These are phyloP conservation scores for Claviceps cyperi DNA, from an alignment of 2,329 filamentous ascomycete genomes.

Conservation along the genomic window DNA sequence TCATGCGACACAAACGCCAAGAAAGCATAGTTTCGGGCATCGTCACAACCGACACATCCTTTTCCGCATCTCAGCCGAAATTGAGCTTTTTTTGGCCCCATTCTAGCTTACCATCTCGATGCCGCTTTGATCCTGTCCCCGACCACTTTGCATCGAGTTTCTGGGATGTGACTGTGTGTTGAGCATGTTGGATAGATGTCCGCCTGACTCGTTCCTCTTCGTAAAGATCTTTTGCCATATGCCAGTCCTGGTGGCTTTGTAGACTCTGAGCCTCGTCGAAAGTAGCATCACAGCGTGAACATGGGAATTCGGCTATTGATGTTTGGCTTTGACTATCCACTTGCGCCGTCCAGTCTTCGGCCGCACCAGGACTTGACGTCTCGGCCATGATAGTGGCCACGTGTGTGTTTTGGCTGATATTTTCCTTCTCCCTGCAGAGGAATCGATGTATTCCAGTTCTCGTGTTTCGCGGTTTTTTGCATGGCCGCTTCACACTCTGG, in stretches of 20 bases:
- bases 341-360: neutral
- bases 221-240: slow-evolving; percentile 79
- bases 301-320: slow-evolving; percentile 24
- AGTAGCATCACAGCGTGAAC: slow-evolving; percentile 49
- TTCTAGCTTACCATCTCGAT: slow-evolving; percentile 28
- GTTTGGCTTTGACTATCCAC: neutral
- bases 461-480: slow-evolving; percentile 24
- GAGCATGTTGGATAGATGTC: slow-evolving; percentile 29
- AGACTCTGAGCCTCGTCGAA: slow-evolving; percentile 43
- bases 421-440: slow-evolving; percentile 27
- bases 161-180: slow-evolving; percentile 18
- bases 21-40: neutral
- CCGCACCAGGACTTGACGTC: neutral
- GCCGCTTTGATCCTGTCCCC: slow-evolving; percentile 26
- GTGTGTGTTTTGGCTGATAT: neutral
- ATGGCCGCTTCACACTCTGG: slow-evolving; percentile 7
- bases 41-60: neutral
- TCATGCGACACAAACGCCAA: neutral
- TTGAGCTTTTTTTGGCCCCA: slow-evolving; percentile 46
- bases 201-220: slow-evolving; percentile 40
- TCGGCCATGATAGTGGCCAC: neutral
- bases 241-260: slow-evolving; percentile 81
- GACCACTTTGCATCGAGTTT: slow-evolving; percentile 16
- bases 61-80: slow-evolving; percentile 34
- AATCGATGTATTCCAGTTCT: slow-evolving; percentile 41